Evolutionary conservation across 208 protist genomes (phyloP), one percentile per base, ranked within the genome.

Genomic region (Trypanosoma cruzi): DNA sequence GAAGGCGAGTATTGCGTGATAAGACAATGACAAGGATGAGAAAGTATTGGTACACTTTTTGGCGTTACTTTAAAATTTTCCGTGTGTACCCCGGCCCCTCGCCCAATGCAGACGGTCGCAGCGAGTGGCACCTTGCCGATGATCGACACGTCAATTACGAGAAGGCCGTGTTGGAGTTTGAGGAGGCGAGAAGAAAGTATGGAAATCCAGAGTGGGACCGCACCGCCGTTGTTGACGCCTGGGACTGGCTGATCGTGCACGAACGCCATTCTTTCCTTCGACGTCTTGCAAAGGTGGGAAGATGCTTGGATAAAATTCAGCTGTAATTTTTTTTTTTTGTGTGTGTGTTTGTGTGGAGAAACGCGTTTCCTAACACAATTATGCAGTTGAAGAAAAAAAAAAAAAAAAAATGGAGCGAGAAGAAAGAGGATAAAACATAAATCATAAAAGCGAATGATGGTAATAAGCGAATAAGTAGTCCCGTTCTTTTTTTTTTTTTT

Each of bases 191-290:
- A 22, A 2, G 0, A 10, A 36, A 32, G 7, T 5, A 37, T 4
- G 44, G 22, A 31, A 8, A 5, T 2, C 37, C 28, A 20, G 26
- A 29, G 29, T 29, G 16, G 5, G 52, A 65, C 20, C 29, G 50
- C 31, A 1, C 14, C 0, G 28, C 34, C 0, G 31, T 24, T 24
- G 20, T 48, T 32, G 71, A 76, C 46, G 79, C 80, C 1, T 89
- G 73, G 60, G 72, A 81, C n/a, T 78, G 61, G 31, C 62, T 89
- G 29, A 37, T 83, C 32, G 24, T 26, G 20, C 37, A 77, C 7
- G 36, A 77, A 16, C 56, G 71, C 26, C 59, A 62, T 4, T 59
- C 34, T 0, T 32, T 89, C 18, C 20, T 81, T 55, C 32, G 46
- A 24, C 80, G 84, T 24, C 55, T 89, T 50, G n/a, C 29, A 16